Conservation (phyloP, 2,329 filamentous ascomycete genomes). For the Penicillium sp. region DNA sequence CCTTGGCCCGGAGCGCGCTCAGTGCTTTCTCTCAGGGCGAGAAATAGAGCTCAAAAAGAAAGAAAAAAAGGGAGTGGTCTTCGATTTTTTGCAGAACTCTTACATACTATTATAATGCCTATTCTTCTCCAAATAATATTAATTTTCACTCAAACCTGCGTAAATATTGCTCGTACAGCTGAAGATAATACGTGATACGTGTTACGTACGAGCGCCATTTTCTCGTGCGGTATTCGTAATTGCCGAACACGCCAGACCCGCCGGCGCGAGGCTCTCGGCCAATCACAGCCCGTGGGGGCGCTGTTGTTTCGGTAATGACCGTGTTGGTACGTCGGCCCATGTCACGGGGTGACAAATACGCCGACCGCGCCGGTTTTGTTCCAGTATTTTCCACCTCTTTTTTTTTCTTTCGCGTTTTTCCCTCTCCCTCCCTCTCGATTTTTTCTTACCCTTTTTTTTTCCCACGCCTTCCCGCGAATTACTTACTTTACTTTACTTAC, state of each 20-base stretch:
- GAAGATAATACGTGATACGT: background rate
- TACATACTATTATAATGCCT: too few relatives aligned
- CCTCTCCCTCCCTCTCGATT: background rate
- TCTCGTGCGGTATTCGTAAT: conserved; percentile 1
- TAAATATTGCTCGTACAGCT: too few relatives aligned
- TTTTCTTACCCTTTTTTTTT: background rate
- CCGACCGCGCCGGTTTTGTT: conserved; percentile 13
- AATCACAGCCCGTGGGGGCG: background rate
- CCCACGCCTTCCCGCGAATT: background rate
- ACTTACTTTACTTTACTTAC: background rate
- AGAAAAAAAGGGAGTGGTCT: background rate
- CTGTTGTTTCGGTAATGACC: conserved; percentile 12
- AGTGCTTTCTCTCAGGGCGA: background rate
- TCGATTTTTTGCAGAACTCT: too few relatives aligned
- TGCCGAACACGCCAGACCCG: background rate
- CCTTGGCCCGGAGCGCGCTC: background rate
- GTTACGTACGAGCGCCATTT: background rate
- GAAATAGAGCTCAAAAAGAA: background rate
- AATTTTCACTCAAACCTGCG: too few relatives aligned
- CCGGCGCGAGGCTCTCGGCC: background rate
- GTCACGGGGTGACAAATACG: conserved; percentile 15
- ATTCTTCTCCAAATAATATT: too few relatives aligned
- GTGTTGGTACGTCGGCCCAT: conserved; percentile 12
- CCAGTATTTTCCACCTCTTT: conserved; percentile 14
- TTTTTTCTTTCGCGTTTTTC: conserved; percentile 13